Evolutionary conservation across 441 rosid genomes (phyloP).

Genomic region (Capsella rubella): DNA sequence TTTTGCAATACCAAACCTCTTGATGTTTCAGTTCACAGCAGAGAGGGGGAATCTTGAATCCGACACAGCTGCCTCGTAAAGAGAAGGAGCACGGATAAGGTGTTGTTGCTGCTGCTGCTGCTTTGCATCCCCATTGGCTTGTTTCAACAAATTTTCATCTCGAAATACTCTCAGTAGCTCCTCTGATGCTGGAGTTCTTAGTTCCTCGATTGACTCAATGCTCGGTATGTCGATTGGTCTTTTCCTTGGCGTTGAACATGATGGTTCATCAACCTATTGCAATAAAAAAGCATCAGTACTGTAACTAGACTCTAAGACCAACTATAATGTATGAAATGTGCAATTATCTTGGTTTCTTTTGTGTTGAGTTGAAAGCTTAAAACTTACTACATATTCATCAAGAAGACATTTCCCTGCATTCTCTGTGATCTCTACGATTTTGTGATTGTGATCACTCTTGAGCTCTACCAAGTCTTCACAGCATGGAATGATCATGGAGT

Average conservation of each 20-base stretch:
- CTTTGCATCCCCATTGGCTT: conserved; percentile 78
- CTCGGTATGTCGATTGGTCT: conserved; percentile 83
- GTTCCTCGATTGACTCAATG: conserved; percentile 84
- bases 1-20: conserved; percentile 24
- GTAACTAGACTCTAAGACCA: conserved; percentile 11
- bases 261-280: conserved; percentile 85
- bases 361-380: neutral
- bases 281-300: conserved; percentile 3
- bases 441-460: conserved; percentile 86
- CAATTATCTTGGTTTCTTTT: neutral
- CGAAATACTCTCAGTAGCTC: conserved; percentile 76
- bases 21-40: conserved; percentile 64
- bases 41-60: conserved; percentile 94
- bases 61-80: conserved; percentile 69
- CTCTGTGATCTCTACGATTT: conserved; percentile 82
- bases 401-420: conserved; percentile 91
- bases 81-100: conserved; percentile 46
- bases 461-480: conserved; percentile 79
- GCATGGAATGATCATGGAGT: conserved; percentile 85
- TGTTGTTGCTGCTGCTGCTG: conserved; percentile 46
- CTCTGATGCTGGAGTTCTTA: conserved; percentile 87
- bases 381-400: conserved; percentile 80
- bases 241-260: conserved; percentile 93
- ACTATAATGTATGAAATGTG: conserved; percentile 6
- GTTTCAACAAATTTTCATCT: conserved; percentile 69